Base-by-base conservation (phyloP, 768 basidiomycete species). In the Leccinum ochraceum region DNA sequence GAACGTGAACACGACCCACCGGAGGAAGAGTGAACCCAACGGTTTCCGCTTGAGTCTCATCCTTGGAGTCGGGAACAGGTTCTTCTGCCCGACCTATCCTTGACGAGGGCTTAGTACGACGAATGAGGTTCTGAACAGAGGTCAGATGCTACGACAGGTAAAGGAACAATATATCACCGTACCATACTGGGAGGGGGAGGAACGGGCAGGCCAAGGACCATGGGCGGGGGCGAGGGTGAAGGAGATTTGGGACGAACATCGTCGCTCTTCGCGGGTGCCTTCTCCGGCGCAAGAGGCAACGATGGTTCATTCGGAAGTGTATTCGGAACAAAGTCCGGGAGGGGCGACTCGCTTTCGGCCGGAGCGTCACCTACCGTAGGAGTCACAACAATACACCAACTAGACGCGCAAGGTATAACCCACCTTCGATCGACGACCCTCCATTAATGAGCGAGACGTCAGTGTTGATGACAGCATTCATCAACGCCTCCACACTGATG, bases 271-370 rank as follows among this genome's bases (percentile, higher is more conserved):
- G 14, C 62, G 20, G 53, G 46, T 49, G 50, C 67, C 63, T 59
- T 56, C 32, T 60, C 54, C 34, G 52, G 57, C 9, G 48, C 37
- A 14, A 58, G 55, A 39, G 78, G 72, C 8, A 79, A 60, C 5
- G 82, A 80, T 0, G 81, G 80, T 61, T 87, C 86, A 20, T 80
- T 77, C 3, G 80, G 76, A 61, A 79, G 77, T 0, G 84, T 81
- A 60, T 86, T 87, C 4, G 81, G 81, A 11, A 86, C 73, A 39
- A 78, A 74, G 50, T 81, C 78, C 1, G 84, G 84, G 0, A 83
- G 73, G 9, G 79, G 69, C 4, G 82, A 80, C 17, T 65, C 64
- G 51, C 60, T 59, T 32, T 61, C 65, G 24, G 53, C 37, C 22
- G n/a, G 16, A 24, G 32, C 32, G 54, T 54, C 22, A 58, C 56